Percentiles rank a stretch among this genome's conserved stretches.
phyloP scores from a whole-genome alignment of 2,329 filamentous ascomycete species.

The Leptographium radiaticola region DNA sequence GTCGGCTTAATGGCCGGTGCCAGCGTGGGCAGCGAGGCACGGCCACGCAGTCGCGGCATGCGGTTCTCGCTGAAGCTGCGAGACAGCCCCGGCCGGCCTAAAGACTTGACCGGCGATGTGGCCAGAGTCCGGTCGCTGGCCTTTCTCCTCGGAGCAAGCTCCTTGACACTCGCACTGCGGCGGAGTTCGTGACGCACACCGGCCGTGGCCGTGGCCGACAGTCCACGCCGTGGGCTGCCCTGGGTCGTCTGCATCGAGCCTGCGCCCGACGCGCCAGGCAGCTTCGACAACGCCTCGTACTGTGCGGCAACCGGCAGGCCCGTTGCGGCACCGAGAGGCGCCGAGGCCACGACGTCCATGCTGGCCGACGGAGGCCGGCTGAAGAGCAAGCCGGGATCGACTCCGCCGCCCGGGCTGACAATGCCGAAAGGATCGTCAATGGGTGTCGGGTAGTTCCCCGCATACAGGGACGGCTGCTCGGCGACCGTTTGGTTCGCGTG shows the following conservation, averaged over 20 bases:
- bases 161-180: slow-evolving; percentile 31
- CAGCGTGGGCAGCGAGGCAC: slow-evolving; percentile 30
- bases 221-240: slow-evolving; percentile 11
- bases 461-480: slow-evolving; percentile 22
- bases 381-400: slow-evolving; percentile 47
- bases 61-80: slow-evolving; percentile 42
- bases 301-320: slow-evolving; percentile 5
- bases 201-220: slow-evolving; percentile 17
- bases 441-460: slow-evolving; percentile 27
- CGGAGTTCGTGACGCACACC: slow-evolving; percentile 25
- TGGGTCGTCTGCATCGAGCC: slow-evolving; percentile 14
- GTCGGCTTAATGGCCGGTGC: slow-evolving; percentile 29
- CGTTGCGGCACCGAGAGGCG: slow-evolving; percentile 2
- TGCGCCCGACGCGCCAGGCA: slow-evolving; percentile 12
- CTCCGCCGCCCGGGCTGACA: slow-evolving; percentile 31
- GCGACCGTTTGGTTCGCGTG: slow-evolving; percentile 22
- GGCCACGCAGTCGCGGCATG: slow-evolving; percentile 28
- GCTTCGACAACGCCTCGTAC: slow-evolving; percentile 13
- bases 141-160: slow-evolving; percentile 26
- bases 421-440: slow-evolving; percentile 40
- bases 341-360: slow-evolving; percentile 23
- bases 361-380: slow-evolving; percentile 35
- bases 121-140: slow-evolving; percentile 26
- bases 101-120: slow-evolving; percentile 39
- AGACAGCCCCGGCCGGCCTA: slow-evolving; percentile 33